Conservation (phyloP, 1,284 basidiomycete genomes). For the Caloboletus inedulis region DNA sequence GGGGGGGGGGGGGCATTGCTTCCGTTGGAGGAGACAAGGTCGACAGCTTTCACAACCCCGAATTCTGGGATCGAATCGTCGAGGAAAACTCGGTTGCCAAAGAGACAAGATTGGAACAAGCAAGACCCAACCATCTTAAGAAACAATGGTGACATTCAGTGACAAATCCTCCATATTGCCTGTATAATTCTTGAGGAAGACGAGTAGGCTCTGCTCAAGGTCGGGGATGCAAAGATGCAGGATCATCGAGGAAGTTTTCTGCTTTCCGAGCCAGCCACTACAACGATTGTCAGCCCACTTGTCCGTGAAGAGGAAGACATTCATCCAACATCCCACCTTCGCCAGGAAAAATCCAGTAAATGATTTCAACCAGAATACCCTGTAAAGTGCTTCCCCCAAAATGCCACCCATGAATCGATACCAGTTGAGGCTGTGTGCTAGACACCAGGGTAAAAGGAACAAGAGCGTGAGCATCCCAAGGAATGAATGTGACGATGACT, state of each 20-base stretch:
- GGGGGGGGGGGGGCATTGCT: slow-evolving; percentile 77
- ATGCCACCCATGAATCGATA: slow-evolving; percentile 93
- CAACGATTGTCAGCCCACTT: slow-evolving; percentile 3
- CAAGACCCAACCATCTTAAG: slow-evolving; percentile 67
- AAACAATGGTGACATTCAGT: slow-evolving; percentile 86
- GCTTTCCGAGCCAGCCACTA: slow-evolving; percentile 91
- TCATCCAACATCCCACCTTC: slow-evolving; percentile 50
- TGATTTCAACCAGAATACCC: slow-evolving; percentile 94
- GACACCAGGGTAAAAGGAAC: not conserved
- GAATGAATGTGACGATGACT: not conserved
- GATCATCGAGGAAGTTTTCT: slow-evolving; percentile 90
- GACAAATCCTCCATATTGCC: slow-evolving; percentile 90
- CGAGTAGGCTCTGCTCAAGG: slow-evolving; percentile 87
- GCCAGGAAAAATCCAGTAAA: slow-evolving; percentile 96
- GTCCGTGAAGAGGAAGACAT: not conserved
- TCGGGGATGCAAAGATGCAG: slow-evolving; percentile 90
- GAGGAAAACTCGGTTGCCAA: not conserved
- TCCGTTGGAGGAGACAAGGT: slow-evolving; percentile 78
- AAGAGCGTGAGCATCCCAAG: not conserved
- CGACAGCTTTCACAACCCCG: slow-evolving; percentile 73
- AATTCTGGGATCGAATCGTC: slow-evolving; percentile 60
- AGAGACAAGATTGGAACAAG: not conserved
- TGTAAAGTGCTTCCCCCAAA: slow-evolving; percentile 95
- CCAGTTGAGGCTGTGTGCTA: slow-evolving; percentile 86
- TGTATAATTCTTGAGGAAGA: slow-evolving; percentile 90